Base-by-base conservation (phyloP, 2,329 filamentous ascomycete species). In the Verticillium dahliae region DNA sequence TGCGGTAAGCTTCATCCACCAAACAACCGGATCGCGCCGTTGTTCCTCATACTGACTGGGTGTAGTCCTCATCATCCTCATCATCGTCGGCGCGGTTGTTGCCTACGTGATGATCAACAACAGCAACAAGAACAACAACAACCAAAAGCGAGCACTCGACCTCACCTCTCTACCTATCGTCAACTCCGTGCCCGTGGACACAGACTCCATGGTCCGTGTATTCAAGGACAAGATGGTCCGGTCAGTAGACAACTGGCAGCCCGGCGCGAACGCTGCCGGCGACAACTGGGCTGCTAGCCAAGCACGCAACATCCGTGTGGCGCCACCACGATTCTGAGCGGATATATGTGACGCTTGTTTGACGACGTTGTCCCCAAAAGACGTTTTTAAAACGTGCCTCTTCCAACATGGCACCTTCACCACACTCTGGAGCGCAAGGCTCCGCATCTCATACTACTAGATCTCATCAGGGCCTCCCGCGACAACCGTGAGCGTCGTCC, bases 51-150 rank as follows among this genome's bases (percentile, higher is more conserved):
- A 34, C 35, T 56, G 18, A 59, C 27, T 39, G 14, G 62, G 84
- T 85, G 55, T 86, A 55, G 67, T 80, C 59, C 73, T 86, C 56
- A 76, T 86, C 55, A 79, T 80, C 52, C 77, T 83, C 59, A 72
- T 80, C 56, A 78, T 86, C 9, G 77, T 81, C 60, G 74, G 81
- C 59, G 83, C 81, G 67, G 68, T 83, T 63, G 72, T 77, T 34
- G 72, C 81, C 63, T 72, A 77, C 62, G 66, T 62, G 52, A 63
- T 66, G 35, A 64, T 63, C 65, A 66, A 62, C 65, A 7, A 62
- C 56, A 38, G 58, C 59, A 69, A 66, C 37, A 71, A 64, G 61
- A 68, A 69, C 59, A 67, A 63, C 60, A 70, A 66, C 60, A 74
- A 65, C 61, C 62, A 41, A 62, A 67, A 64, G 62, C 62, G 65